A percentile compares a stretch with the other conserved stretches of the same genome.
phyloP scores from a whole-genome alignment of 768 basidiomycete genomes.

The Termitomyces sp. region DNA sequence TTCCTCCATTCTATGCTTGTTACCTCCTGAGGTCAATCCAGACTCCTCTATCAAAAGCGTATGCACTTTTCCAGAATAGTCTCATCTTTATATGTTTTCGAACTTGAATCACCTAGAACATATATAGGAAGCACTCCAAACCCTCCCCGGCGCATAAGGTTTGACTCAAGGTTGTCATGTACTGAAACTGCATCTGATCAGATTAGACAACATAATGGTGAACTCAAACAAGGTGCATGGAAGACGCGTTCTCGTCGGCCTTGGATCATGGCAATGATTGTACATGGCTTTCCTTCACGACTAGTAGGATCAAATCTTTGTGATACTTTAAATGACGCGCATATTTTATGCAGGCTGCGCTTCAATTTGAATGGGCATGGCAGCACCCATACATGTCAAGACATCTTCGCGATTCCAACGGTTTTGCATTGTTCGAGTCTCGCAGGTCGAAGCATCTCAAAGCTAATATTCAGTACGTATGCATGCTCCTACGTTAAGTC shows the following conservation, averaged over 20 bases:
- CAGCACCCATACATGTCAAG: slow-evolving; percentile 70
- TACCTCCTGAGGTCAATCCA: slow-evolving; percentile 73
- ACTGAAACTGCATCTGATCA: background rate
- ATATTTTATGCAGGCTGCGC: slow-evolving; percentile 44
- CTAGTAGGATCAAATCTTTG: slow-evolving; percentile 25
- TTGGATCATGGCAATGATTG: slow-evolving; percentile 86
- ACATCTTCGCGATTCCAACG: slow-evolving; percentile 49
- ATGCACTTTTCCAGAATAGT: slow-evolving; percentile 7
- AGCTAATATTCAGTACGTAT: slow-evolving; percentile 43
- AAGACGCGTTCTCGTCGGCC: slow-evolving; percentile 60
- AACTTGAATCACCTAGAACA: slow-evolving; percentile 35
- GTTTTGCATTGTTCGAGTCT: slow-evolving; percentile 33
- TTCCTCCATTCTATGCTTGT: slow-evolving; percentile 77
- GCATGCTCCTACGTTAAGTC: background rate
- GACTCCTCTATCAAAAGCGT: slow-evolving; percentile 44
- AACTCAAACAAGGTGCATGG: slow-evolving; percentile 64
- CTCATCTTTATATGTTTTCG: background rate
- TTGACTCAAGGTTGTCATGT: background rate
- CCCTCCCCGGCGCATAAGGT: slow-evolving; percentile 65
- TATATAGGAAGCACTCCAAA: slow-evolving; percentile 76
- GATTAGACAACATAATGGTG: slow-evolving; percentile 76
- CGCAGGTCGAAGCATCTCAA: slow-evolving; percentile 33
- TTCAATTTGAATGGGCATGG: slow-evolving; percentile 87
- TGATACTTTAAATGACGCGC: background rate
- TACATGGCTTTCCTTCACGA: slow-evolving; percentile 79